Percentiles rank a stretch among this genome's conserved stretches.
Conservation (phyloP, 805 yeast species). For the Pichia kluyveri region DNA sequence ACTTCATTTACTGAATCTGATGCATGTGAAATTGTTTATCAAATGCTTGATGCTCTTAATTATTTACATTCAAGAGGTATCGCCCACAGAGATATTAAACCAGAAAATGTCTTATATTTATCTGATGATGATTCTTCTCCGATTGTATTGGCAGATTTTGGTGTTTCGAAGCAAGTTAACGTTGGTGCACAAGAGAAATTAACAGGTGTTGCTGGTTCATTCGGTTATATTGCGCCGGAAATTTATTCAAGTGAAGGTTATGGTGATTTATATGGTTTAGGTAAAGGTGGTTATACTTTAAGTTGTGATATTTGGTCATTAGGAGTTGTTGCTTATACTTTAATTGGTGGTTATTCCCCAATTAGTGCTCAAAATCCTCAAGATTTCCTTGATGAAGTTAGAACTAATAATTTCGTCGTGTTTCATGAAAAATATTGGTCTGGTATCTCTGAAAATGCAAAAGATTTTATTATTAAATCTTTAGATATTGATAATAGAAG, state of each 20-base stretch:
- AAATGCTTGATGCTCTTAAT: slow-evolving; percentile 66
- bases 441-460: slow-evolving; percentile 70
- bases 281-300: slow-evolving; percentile 73
- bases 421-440: slow-evolving; percentile 88
- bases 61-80: slow-evolving; percentile 71
- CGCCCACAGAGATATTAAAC: slow-evolving; percentile 91
- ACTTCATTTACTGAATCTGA: slow-evolving; percentile 87
- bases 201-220: slow-evolving; percentile 52
- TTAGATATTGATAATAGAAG: slow-evolving; percentile 57
- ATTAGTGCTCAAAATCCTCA: slow-evolving; percentile 75
- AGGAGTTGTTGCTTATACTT: slow-evolving; percentile 87
- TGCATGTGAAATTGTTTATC: slow-evolving; percentile 67
- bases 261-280: slow-evolving; percentile 27
- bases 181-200: slow-evolving; percentile 16
- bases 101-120: slow-evolving; percentile 80
- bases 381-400: slow-evolving; percentile 75
- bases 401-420: slow-evolving; percentile 62
- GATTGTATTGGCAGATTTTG: slow-evolving; percentile 89
- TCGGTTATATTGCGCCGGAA: slow-evolving; percentile 97
- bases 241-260: slow-evolving; percentile 52
- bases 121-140: slow-evolving; percentile 53
- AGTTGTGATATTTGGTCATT: slow-evolving; percentile 96
- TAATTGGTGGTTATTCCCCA: slow-evolving; percentile 88
- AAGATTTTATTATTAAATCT: slow-evolving; percentile 63
- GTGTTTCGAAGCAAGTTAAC: slow-evolving; percentile 72